Evolutionary conservation across 208 protist genomes (phyloP).

Genomic region (Leishmania braziliensis): DNA sequence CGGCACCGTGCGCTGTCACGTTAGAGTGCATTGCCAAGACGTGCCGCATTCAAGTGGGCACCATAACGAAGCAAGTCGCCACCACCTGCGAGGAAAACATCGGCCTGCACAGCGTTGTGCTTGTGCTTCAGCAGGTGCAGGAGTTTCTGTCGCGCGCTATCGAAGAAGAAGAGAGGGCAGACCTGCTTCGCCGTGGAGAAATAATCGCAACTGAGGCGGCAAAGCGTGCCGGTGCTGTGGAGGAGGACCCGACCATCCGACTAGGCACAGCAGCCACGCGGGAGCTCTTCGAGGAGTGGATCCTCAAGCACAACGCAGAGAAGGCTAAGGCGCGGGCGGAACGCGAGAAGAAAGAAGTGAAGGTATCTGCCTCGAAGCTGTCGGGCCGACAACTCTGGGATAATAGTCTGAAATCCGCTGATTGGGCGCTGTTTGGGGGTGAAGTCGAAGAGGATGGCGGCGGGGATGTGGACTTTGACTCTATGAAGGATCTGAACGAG

Average conservation of each 20-base stretch:
- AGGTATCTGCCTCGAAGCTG: constrained; percentile 63
- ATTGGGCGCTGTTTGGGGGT: constrained; percentile 81
- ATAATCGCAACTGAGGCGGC: constrained; percentile 48
- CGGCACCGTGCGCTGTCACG: constrained; percentile 45
- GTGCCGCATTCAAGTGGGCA: constrained; percentile 59
- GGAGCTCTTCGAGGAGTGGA: constrained; percentile 87
- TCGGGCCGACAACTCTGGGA: constrained; percentile 90
- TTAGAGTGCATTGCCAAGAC: constrained; percentile 76
- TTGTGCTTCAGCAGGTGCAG: constrained; percentile 77
- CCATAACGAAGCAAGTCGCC: constrained; percentile 63
- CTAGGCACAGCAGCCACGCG: constrained; percentile 80
- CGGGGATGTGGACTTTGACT: constrained; percentile 77
- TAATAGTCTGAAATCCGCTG: constrained; percentile 63
- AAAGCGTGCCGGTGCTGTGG: constrained; percentile 23
- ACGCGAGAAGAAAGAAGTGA: constrained; percentile 40
- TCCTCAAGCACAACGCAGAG: constrained; percentile 55
- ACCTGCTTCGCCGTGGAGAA: constrained; percentile 70
- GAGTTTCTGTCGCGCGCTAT: constrained; percentile 63
- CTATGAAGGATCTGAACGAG: constrained; percentile 43
- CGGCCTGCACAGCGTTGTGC: constrained; percentile 72
- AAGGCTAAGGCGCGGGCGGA: constrained; percentile 50
- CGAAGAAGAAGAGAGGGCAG: constrained; percentile 72
- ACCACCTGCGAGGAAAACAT: constrained; percentile 72
- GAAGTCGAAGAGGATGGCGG: constrained; percentile 54
- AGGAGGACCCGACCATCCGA: constrained; percentile 74